Evolutionary conservation across 2,329 filamentous ascomycete genomes (phyloP).

Genomic region (Stagonosporopsis tanaceti): DNA sequence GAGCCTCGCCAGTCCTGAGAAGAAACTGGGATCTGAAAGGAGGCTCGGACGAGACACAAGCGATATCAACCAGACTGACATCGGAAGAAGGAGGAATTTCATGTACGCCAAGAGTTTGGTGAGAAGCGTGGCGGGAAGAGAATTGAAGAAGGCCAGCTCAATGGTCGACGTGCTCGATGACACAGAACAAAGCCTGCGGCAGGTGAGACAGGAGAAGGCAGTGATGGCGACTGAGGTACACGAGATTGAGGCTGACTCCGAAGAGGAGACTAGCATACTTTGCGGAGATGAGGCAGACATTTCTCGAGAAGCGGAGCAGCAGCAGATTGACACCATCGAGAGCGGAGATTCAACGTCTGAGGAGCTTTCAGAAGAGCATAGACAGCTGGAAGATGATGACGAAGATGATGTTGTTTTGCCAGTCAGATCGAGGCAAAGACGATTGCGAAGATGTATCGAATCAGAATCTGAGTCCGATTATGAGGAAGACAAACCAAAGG

Average conservation of each 20-base stretch:
- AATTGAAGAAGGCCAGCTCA: constrained; percentile 19
- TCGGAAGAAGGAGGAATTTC: constrained; percentile 25
- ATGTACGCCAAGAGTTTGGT: constrained; percentile 42
- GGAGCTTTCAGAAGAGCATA: constrained; percentile 4
- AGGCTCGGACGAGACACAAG: constrained; percentile 26
- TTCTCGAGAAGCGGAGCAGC: constrained; percentile 17
- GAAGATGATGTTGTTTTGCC: constrained; percentile 41
- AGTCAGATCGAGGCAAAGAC: constrained; percentile 26
- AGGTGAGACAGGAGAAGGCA: constrained; percentile 10
- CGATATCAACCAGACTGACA: constrained; percentile 27
- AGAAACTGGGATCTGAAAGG: constrained; percentile 26
- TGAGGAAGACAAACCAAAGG: constrained; percentile 4
- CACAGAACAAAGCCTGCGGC: constrained; percentile 14
- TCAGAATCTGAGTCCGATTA: constrained; percentile 36
- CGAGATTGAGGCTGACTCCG: constrained; percentile 26
- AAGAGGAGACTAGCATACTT: constrained; percentile 41
- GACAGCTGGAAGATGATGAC: constrained; percentile 19
- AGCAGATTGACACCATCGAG: constrained; percentile 11
- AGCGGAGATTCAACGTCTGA: constrained; percentile 6
- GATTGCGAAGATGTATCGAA: constrained; percentile 25
- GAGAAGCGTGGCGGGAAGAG: constrained; percentile 37
- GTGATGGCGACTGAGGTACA: constrained; percentile 13
- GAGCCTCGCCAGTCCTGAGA: constrained; percentile 42
- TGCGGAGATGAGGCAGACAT: constrained; percentile 39
- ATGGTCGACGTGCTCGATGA: constrained; percentile 27